Base-by-base conservation (phyloP, 164 flowering plant species). In the Platanus orientalis region DNA sequence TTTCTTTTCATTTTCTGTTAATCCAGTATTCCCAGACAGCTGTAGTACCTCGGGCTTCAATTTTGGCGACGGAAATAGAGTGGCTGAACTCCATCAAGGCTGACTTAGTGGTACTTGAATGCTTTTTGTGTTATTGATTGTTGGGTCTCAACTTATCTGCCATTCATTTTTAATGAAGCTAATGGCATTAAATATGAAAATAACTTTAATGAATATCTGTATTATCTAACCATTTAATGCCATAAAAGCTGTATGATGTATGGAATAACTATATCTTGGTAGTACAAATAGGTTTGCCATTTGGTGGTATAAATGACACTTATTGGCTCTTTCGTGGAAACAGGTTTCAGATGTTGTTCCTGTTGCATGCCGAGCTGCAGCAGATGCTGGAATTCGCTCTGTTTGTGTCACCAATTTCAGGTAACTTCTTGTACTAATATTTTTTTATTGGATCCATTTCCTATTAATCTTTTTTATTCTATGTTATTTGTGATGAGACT, bases 341-440 rank as follows among this genome's bases (percentile, higher is more conserved):
- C 19, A 94, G 99, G 84, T 91, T 61, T 94, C 99, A 25, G 97
- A 94, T 85, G 99, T 88, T 72, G 97, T 94, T 68, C 92, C 99
- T 63, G 96, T 94, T 72, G 97, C 96, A 58, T 94, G 99, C 63
- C 92, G 97, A 61, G 99, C 97, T 47, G 99, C 99, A 62, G 92
- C 93, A 26, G 97, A 94, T 80, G 99, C 97, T 80, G 96, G 96
- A 57, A 85, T 94, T 68, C 99, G 93, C 29, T 83, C 96, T 58
- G 96, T 91, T 68, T 94, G 99, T 83, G 96, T 91, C 48, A 89
- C 97, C 50, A 91, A 94, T 72, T 94, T 94, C 75, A 91, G 99
- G 99, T 89, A 61, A 64, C 52, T 55, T 64, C 0, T 29, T 54
- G 25, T 20, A 30, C 19, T 64, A 47, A 39, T 47, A 21, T 29